Evolutionary conservation across 73 alveolate genomes (phyloP).

Genomic region (Paramecium sonneborni): DNA sequence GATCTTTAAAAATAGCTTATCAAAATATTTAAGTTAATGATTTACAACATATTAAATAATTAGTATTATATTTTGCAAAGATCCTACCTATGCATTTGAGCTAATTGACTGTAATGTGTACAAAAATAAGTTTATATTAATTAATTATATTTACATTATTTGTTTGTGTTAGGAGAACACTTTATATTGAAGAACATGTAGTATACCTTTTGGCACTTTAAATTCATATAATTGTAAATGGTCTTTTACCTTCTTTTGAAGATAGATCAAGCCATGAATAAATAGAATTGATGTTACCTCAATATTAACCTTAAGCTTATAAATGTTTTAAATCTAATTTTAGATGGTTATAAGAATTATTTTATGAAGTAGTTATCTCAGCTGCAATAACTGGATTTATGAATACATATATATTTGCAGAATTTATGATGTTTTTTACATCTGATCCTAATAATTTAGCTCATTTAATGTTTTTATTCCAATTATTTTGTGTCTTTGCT

Average conservation of each 20-base stretch:
- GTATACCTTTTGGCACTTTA: neutral
- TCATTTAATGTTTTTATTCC: neutral
- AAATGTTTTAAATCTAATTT: neutral
- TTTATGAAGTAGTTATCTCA: neutral
- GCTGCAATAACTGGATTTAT: neutral
- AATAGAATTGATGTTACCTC: neutral
- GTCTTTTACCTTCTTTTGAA: neutral
- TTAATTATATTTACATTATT: neutral
- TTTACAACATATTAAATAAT: neutral
- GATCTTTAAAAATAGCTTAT: neutral
- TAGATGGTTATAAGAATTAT: constrained; percentile 22
- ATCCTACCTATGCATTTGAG: constrained; percentile 22
- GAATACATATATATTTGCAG: neutral
- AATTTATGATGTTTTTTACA: constrained; percentile 3
- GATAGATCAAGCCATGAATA: neutral
- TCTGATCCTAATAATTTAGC: neutral
- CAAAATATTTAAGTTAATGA: neutral
- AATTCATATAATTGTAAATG: neutral
- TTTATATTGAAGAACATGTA: neutral
- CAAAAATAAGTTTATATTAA: neutral
- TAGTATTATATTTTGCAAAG: neutral
- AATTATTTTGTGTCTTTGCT: neutral
- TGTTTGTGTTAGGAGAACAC: neutral
- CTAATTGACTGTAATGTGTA: neutral
- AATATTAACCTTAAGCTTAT: neutral